Evolutionary conservation across 441 rosid genomes (phyloP), one percentile per base, ranked within the genome.

Genomic region (Theobroma grandiflorum): DNA sequence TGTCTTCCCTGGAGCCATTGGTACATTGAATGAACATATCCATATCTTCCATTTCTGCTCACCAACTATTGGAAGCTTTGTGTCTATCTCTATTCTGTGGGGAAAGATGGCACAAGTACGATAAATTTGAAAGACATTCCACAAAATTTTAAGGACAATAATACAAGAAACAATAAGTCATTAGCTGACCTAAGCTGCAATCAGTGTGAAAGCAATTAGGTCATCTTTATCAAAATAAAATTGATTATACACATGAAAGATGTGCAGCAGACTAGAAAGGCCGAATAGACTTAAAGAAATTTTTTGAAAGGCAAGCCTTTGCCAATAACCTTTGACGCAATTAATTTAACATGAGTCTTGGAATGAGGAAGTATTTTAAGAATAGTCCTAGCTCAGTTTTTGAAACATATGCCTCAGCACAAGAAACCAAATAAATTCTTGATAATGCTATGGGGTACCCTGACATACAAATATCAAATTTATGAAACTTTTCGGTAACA

Each of bases 1-100:
- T 53, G 98, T 96, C 87, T 93, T 95, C 75, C 99, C 99, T 64
- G 98, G 98, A 79, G 97, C 97, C 95, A 96, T 91, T 38, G 98
- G 99, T 74, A 96, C 91, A 45, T 96, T 95, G 86, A 96, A 95
- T 72, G 99, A 96, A 84, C 98, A 95, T 68, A 96, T 96, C 98
- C 98, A 95, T 80, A 95, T 93, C 15, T 84, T 82, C 98, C 99
- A 96, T 72, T 95, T 93, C 83, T 93, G 89, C 69, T 90, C 96
- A 80, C 98, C 98, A 0, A 88, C 84, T 22, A 96, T 72, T 6
- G 98, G 98, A 77, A 94, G 90, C 83, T 90, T 96, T 4, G 97
- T 90, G 84, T 93, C 98, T 78, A 96, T 89, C 89, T 96, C 99
- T 79, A 96, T 78, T 81, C 98, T 96, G 89, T 45, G 73, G 42